These are phyloP conservation scores for Hyaloscypha bicolor DNA, from an alignment of 495 filamentous ascomycete species.

Conservation along the genomic window DNA sequence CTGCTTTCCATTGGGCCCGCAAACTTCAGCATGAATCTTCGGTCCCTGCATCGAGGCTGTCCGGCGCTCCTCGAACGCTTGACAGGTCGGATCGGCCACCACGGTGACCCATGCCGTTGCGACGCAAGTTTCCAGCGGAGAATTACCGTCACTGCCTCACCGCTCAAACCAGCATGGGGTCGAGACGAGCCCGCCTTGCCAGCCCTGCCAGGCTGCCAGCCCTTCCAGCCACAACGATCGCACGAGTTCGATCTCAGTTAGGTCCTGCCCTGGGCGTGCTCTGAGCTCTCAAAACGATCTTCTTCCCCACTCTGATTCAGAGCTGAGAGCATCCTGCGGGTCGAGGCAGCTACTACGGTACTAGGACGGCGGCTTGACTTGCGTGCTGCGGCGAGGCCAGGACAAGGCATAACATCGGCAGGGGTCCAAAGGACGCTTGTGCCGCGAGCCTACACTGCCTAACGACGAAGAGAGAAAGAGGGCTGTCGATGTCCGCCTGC, in stretches of 20 bases:
- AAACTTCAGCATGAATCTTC: constrained; percentile 22
- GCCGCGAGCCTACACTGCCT: constrained; percentile 18
- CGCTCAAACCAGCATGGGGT: constrained; percentile 34
- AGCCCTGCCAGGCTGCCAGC: constrained; percentile 15
- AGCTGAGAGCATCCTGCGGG: background rate
- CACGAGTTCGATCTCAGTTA: constrained; percentile 3
- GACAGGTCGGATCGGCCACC: constrained; percentile 11
- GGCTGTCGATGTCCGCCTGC: constrained; percentile 9
- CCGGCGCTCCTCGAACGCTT: constrained; percentile 18
- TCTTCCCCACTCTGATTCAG: constrained; percentile 9
- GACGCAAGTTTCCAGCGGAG: constrained; percentile 22
- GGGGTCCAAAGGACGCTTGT: constrained; percentile 18
- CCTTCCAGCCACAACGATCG: constrained; percentile 19
- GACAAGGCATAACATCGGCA: constrained; percentile 33
- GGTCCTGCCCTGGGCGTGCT: background rate
- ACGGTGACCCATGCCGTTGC: background rate
- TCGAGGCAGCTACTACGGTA: background rate
- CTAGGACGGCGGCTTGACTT: background rate
- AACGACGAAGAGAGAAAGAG: background rate
- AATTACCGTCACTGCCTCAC: constrained; percentile 25
- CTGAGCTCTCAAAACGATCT: background rate
- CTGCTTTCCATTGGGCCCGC: constrained; percentile 13
- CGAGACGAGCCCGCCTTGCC: constrained; percentile 25
- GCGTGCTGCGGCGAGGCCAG: background rate
- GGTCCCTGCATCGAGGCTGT: constrained; percentile 14